phyloP scores from a whole-genome alignment of 2,329 filamentous ascomycete species.

The Ascochyta viciae-villosae region DNA sequence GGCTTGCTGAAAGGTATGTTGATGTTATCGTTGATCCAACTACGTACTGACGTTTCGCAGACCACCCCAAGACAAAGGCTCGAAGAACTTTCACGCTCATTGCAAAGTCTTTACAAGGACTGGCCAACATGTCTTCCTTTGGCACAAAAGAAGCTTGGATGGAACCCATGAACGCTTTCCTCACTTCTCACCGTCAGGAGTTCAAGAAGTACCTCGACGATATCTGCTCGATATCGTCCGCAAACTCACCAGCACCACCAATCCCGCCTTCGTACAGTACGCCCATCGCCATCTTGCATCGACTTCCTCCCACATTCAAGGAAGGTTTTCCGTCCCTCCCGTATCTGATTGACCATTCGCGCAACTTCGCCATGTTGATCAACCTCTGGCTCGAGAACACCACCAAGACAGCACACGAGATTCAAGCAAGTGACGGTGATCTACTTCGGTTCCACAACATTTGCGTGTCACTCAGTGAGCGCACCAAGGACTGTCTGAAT shows the following conservation, averaged over 20 bases:
- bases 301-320: constrained; percentile 78
- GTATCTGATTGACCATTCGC: constrained; percentile 87
- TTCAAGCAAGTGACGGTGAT: constrained; percentile 53
- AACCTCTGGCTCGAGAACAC: constrained; percentile 76
- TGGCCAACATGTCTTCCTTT: constrained; percentile 90
- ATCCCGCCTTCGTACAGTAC: constrained; percentile 89
- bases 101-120: constrained; percentile 87
- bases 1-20: constrained; percentile 74
- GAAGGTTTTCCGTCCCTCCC: constrained; percentile 94
- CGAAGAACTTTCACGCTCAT: constrained; percentile 91
- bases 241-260: constrained; percentile 62
- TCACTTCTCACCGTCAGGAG: constrained; percentile 75
- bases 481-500: constrained; percentile 59
- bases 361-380: constrained; percentile 83
- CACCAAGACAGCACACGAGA: constrained; percentile 45
- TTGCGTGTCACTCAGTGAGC: constrained; percentile 55
- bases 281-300: constrained; percentile 85
- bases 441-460: constrained; percentile 58
- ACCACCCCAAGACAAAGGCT: constrained; percentile 82
- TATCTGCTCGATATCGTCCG: constrained; percentile 81
- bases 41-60: constrained; percentile 51
- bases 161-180: constrained; percentile 95
- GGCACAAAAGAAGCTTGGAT: constrained; percentile 98
- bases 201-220: constrained; percentile 89
- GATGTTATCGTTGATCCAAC: not conserved